Conservation (phyloP, 768 basidiomycete species). For the Favolaschia claudopus region DNA sequence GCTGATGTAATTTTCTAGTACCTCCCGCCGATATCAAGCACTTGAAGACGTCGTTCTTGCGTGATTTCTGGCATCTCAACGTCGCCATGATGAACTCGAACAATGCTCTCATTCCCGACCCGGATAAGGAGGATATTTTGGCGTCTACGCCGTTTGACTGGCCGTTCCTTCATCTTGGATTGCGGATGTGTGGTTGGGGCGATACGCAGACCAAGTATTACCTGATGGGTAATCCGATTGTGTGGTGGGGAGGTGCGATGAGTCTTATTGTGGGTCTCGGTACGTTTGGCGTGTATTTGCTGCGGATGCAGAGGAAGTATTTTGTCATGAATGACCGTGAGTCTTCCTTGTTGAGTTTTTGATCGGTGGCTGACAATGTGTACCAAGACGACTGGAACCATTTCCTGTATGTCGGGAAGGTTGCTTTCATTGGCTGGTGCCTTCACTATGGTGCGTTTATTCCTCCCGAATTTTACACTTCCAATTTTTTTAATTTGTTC, state of each 20-base stretch:
- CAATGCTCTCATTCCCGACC: constrained; percentile 96
- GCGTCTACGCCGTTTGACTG: constrained; percentile 93
- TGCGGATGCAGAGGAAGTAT: constrained; percentile 89
- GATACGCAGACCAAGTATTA: constrained; percentile 91
- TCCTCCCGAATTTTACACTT: background rate
- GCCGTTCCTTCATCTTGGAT: constrained; percentile 88
- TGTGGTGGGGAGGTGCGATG: constrained; percentile 86
- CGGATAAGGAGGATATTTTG: constrained; percentile 98
- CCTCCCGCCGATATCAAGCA: constrained; percentile 83
- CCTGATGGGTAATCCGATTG: constrained; percentile 88
- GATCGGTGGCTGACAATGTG: constrained; percentile 3
- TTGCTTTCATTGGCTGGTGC: constrained; percentile 91
- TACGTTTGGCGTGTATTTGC: constrained; percentile 69
- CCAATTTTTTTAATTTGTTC: background rate
- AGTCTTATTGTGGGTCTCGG: constrained; percentile 66
- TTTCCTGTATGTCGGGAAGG: constrained; percentile 90
- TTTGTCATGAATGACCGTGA: constrained; percentile 88
- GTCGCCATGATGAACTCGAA: constrained; percentile 99
- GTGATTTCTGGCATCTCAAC: constrained; percentile 98
- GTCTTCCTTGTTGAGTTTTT: constrained; percentile 36
- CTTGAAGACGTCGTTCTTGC: constrained; percentile 90
- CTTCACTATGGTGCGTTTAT: constrained; percentile 87
- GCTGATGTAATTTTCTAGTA: constrained; percentile 57
- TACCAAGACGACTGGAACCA: constrained; percentile 90
- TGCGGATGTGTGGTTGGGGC: constrained; percentile 98